A percentile compares a stretch with the other conserved stretches of the same genome.
Conservation (phyloP, 2,329 filamentous ascomycete species). For the Alternaria sp. region DNA sequence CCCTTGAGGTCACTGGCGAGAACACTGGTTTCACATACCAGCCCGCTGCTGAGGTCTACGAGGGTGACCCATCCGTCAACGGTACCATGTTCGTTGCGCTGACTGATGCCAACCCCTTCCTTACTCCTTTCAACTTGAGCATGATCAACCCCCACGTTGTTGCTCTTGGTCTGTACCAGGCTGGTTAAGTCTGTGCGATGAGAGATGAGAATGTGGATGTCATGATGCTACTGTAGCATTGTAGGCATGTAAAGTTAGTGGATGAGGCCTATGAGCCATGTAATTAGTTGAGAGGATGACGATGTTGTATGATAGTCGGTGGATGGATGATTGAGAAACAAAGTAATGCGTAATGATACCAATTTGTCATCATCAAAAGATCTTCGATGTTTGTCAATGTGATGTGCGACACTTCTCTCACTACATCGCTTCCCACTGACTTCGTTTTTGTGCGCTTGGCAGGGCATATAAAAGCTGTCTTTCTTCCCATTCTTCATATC, state of each 20-base stretch:
- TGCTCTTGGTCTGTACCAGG: conserved; percentile 77
- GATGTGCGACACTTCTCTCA: background rate
- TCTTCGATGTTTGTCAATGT: background rate
- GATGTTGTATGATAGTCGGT: conserved; percentile 8
- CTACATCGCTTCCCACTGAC: too few species aligned
- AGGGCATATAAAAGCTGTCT: too few species aligned
- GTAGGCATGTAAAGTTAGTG: background rate
- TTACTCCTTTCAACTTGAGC: conserved; percentile 79
- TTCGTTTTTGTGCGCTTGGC: too few species aligned
- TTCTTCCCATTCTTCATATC: too few species aligned
- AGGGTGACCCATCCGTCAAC: conserved; percentile 73
- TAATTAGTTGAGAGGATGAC: background rate
- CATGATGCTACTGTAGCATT: background rate
- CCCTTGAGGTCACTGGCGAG: conserved; percentile 68
- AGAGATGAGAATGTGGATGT: background rate
- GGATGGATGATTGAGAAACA: background rate
- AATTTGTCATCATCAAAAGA: background rate
- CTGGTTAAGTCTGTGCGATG: conserved; percentile 61
- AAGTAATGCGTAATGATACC: conserved; percentile 15
- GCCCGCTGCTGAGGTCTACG: conserved; percentile 71
- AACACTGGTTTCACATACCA: conserved; percentile 73
- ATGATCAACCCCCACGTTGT: conserved; percentile 78
- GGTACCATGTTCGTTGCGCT: conserved; percentile 81
- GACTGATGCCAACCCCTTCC: conserved; percentile 70
- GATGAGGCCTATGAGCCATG: conserved; percentile 6